These are phyloP conservation scores for Debaryomyces sp. DNA, from an alignment of 1,139 yeast genomes.

Conservation along the genomic window DNA sequence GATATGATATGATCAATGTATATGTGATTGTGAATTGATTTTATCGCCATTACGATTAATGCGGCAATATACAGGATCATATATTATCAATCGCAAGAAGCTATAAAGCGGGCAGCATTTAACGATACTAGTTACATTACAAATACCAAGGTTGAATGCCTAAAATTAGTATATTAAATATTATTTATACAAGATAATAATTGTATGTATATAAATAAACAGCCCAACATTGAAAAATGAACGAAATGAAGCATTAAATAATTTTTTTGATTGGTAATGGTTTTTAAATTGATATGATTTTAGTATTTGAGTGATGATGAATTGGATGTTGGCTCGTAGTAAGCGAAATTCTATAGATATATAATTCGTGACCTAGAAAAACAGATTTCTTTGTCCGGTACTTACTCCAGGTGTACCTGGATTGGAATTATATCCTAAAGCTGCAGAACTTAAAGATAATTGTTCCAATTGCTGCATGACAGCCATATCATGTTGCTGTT, in stretches of 20 bases:
- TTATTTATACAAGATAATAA: slow-evolving; percentile 5
- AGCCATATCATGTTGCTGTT: slow-evolving; percentile 30
- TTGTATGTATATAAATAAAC: slow-evolving; percentile 3
- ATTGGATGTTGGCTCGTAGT: background rate
- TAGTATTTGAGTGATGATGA: background rate
- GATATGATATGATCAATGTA: background rate
- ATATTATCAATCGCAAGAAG: background rate
- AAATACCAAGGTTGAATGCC: background rate
- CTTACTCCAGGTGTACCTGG: slow-evolving; percentile 43
- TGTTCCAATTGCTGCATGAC: slow-evolving; percentile 55
- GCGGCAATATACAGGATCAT: background rate
- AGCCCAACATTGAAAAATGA: background rate
- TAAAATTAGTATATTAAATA: slow-evolving; percentile 5
- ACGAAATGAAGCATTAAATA: background rate
- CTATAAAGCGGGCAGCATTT: background rate
- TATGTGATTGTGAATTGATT: slow-evolving; percentile 6
- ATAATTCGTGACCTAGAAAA: slow-evolving; percentile 14
- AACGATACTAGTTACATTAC: background rate
- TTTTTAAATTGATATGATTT: background rate
- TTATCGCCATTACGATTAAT: slow-evolving; percentile 6
- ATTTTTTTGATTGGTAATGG: background rate
- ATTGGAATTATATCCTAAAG: slow-evolving; percentile 50
- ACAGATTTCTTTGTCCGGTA: slow-evolving; percentile 23
- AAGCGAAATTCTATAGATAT: background rate
- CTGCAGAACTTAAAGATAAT: slow-evolving; percentile 51